Evolutionary conservation across 139 green algal genomes (phyloP).

Genomic region (Closterium sp.): DNA sequence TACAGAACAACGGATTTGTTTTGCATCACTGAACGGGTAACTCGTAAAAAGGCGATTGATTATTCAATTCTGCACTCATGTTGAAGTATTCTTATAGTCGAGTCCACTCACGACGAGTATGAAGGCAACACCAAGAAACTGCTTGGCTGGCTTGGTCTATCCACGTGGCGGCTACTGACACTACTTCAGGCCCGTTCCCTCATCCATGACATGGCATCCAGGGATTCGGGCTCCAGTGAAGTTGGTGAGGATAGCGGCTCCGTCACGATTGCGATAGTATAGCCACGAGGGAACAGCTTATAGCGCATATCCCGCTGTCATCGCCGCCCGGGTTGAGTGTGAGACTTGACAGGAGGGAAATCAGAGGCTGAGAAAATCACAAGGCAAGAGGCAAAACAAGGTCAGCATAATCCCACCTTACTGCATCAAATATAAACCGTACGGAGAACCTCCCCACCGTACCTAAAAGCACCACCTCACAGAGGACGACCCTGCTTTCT

Average conservation of each 20-base stretch:
- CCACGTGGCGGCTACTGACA: background rate
- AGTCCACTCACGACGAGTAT: background rate
- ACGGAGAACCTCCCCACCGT: background rate
- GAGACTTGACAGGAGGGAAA: background rate
- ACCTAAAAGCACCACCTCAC: background rate
- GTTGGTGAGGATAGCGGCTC: background rate
- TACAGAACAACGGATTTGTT: background rate
- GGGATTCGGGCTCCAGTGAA: background rate
- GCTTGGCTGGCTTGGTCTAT: too few species aligned
- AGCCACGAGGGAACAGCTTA: background rate
- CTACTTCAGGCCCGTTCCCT: background rate
- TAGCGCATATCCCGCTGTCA: background rate
- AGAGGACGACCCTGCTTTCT: background rate
- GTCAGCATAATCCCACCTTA: background rate
- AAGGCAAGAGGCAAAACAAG: background rate
- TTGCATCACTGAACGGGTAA: too few species aligned
- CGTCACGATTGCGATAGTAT: background rate
- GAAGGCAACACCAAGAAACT: too few species aligned
- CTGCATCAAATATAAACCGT: background rate
- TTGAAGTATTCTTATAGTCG: too few species aligned
- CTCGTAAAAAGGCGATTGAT: too few species aligned
- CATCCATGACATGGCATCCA: background rate
- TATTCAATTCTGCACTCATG: too few species aligned
- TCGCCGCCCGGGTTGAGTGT: too few species aligned
- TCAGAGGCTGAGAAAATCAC: background rate